Percentiles rank a stretch among this genome's conserved stretches.
Conservation (phyloP, 306 rosid species). For the Oemleria cerasiformis region DNA sequence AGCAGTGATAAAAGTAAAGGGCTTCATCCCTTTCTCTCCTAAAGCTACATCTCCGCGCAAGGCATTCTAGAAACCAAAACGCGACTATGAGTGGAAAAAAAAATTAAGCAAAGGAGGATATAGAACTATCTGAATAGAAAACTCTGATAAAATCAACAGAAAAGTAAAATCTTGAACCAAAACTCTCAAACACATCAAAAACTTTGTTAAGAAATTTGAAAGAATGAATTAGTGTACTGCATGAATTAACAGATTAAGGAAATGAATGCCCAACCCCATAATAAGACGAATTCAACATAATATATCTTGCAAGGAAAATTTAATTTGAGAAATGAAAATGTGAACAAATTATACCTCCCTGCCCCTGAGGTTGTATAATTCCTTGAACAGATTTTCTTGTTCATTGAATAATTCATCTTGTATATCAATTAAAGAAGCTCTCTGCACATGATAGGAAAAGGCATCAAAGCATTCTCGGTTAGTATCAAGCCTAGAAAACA, state of each 20-base stretch:
- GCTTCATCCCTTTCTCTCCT: slow-evolving; percentile 4
- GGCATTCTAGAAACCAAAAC: slow-evolving; percentile 4
- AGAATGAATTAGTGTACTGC: neutral
- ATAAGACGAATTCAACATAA: neutral
- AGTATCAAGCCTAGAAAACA: neutral
- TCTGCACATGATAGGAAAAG: slow-evolving; percentile 4
- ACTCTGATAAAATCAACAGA: neutral
- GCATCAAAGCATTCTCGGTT: neutral
- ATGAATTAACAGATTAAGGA: neutral
- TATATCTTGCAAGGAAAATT: neutral
- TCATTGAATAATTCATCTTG: slow-evolving; percentile 12
- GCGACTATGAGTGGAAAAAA: neutral
- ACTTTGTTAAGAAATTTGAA: neutral
- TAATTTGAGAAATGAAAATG: neutral
- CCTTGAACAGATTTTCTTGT: slow-evolving; percentile 7
- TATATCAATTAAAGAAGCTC: slow-evolving; percentile 8
- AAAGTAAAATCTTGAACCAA: neutral
- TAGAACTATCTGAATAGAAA: neutral
- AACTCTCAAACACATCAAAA: neutral
- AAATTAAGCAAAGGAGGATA: neutral
- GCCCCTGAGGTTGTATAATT: neutral
- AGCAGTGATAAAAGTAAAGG: neutral
- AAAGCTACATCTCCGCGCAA: neutral
- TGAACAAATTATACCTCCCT: slow-evolving; percentile 15
- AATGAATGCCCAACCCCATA: neutral